phyloP scores from a whole-genome alignment of 176 grass and related monocot genomes.

The Aegilops longissima region DNA sequence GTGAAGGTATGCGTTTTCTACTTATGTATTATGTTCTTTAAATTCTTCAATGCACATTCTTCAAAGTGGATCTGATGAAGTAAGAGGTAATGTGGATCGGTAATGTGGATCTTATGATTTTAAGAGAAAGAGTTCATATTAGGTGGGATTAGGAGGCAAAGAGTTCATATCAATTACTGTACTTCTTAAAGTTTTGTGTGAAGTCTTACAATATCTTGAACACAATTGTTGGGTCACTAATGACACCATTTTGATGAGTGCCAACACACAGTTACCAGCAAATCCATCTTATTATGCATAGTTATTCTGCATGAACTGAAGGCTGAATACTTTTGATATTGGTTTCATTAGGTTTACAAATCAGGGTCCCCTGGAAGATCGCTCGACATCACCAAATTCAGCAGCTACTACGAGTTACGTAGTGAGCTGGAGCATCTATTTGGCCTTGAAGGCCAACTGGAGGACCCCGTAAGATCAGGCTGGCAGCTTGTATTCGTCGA shows the following conservation, averaged over 20 bases:
- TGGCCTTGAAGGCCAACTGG: constrained; percentile 92
- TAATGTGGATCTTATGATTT: too few species aligned
- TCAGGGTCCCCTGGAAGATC: constrained; percentile 93
- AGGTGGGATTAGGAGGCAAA: neutral
- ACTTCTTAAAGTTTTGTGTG: neutral
- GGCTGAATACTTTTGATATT: neutral
- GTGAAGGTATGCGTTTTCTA: constrained; percentile 68
- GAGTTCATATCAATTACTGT: too few species aligned
- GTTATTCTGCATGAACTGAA: neutral
- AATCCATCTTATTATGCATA: neutral
- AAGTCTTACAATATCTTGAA: neutral
- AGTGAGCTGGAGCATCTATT: constrained; percentile 88
- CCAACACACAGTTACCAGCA: neutral
- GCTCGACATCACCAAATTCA: constrained; percentile 85
- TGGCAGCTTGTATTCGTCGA: constrained; percentile 99
- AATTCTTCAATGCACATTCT: neutral
- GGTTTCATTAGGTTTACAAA: constrained; percentile 66
- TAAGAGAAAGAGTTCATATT: neutral
- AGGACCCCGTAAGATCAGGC: constrained; percentile 99
- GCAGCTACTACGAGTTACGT: constrained; percentile 77
- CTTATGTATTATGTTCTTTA: neutral
- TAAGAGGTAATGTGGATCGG: neutral
- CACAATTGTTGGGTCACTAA: neutral
- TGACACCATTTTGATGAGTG: neutral
- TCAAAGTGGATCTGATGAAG: neutral